phyloP scores from a whole-genome alignment of 164 flowering plant genomes.

The Litsea cubeba region DNA sequence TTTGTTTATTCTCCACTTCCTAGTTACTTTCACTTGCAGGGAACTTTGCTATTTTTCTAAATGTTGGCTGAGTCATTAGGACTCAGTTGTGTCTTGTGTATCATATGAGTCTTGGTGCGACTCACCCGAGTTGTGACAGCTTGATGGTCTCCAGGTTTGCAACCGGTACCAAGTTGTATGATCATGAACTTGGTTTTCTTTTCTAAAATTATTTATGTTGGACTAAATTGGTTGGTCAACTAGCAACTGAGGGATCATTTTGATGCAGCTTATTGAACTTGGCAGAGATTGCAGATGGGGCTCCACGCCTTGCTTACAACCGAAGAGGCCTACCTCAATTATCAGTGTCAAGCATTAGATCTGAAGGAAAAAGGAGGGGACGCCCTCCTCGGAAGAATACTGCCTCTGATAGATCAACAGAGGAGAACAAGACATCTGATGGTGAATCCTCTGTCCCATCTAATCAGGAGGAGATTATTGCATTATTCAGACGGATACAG shows the following conservation, averaged over 20 bases:
- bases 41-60: no score
- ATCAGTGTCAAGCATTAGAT: constrained; percentile 22
- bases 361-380: constrained; percentile 35
- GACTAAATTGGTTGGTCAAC: background rate
- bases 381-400: constrained; percentile 22
- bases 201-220: background rate
- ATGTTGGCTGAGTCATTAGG: no score
- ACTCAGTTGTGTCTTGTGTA: no score
- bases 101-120: no score
- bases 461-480: constrained; percentile 46
- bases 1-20: no score
- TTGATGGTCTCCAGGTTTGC: no score
- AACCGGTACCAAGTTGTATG: no score
- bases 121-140: no score
- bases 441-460: constrained; percentile 22
- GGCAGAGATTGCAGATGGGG: constrained; percentile 56
- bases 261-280: constrained; percentile 73
- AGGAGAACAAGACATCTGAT: constrained; percentile 18
- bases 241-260: constrained; percentile 46
- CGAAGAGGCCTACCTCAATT: constrained; percentile 12
- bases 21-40: no score
- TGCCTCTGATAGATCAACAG: constrained; percentile 18
- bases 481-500: constrained; percentile 52
- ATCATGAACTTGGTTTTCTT: background rate
- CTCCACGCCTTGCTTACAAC: constrained; percentile 17